These are phyloP conservation scores for Senna siamea DNA, from an alignment of 306 rosid genomes.

Conservation along the genomic window DNA sequence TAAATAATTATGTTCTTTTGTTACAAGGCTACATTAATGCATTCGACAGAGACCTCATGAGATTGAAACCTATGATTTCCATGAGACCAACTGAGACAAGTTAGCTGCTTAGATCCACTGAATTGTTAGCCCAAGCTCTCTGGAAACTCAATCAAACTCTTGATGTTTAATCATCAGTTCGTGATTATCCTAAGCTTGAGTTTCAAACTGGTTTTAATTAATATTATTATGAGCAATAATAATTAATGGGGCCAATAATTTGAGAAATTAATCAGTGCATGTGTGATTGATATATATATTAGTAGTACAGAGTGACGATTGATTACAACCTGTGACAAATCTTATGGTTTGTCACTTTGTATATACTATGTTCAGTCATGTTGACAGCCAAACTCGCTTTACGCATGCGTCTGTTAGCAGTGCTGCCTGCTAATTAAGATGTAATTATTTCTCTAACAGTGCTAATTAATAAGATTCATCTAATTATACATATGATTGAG, in stretches of 20 bases:
- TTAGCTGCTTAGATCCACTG: neutral
- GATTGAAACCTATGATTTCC: neutral
- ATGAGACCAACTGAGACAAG: neutral
- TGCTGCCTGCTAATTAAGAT: neutral
- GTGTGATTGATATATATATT: conserved; percentile 32
- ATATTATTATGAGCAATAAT: neutral
- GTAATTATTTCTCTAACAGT: conserved; percentile 1
- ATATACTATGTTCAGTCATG: neutral
- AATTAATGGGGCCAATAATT: conserved; percentile 27
- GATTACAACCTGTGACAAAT: conserved; percentile 22
- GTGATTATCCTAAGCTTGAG: conserved; percentile 15
- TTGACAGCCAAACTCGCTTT: conserved; percentile 32
- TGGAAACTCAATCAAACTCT: neutral
- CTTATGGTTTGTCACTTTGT: conserved; percentile 12
- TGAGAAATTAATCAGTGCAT: conserved; percentile 8
- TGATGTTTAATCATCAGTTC: neutral
- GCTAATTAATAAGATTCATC: neutral
- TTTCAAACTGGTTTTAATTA: neutral
- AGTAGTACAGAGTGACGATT: conserved; percentile 7
- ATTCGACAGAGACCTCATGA: neutral
- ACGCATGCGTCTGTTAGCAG: conserved; percentile 30
- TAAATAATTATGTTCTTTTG: neutral
- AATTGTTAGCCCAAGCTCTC: neutral
- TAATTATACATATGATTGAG: conserved; percentile 1
- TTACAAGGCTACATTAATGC: neutral